Percentiles rank a stretch among this genome's conserved stretches.
Evolutionary conservation across 257 asterid genomes (phyloP).

Genomic region (Anisodus acutangulus): DNA sequence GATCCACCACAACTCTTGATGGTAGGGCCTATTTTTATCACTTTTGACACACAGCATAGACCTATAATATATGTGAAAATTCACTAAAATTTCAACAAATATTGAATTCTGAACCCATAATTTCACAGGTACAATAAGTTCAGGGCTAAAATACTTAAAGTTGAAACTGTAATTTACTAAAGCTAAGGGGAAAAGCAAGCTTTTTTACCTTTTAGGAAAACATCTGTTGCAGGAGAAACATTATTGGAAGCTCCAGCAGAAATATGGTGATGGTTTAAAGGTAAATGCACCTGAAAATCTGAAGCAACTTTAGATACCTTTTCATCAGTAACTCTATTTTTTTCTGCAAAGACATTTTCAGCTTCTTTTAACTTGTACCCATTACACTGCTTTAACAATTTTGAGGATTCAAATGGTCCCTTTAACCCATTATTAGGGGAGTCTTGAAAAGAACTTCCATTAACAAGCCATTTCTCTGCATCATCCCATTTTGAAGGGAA

Average conservation of each 20-base stretch:
- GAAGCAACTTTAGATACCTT: constrained; percentile 52
- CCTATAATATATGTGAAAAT: too few species aligned
- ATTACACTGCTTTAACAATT: constrained; percentile 57
- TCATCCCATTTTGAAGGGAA: constrained; percentile 98
- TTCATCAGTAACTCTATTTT: constrained; percentile 63
- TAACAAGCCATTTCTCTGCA: constrained; percentile 95
- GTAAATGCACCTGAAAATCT: constrained; percentile 57
- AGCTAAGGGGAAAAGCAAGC: constrained; percentile 8
- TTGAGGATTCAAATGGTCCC: constrained; percentile 44
- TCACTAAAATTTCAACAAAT: too few species aligned
- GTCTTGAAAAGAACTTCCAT: constrained; percentile 66
- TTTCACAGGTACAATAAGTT: not conserved
- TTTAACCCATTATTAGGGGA: constrained; percentile 57
- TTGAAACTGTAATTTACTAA: not conserved
- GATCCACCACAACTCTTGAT: not conserved
- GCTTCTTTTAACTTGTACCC: constrained; percentile 57
- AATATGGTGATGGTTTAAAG: constrained; percentile 42
- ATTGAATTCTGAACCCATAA: not conserved
- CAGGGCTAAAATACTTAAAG: not conserved
- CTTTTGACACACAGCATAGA: not conserved
- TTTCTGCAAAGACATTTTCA: constrained; percentile 52
- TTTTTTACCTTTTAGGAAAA: constrained; percentile 67
- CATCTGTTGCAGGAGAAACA: constrained; percentile 56
- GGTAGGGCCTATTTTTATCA: not conserved
- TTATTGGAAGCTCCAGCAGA: constrained; percentile 46